Evolutionary conservation across 306 rosid species (phyloP).

Genomic region (Clitoria ternatea): DNA sequence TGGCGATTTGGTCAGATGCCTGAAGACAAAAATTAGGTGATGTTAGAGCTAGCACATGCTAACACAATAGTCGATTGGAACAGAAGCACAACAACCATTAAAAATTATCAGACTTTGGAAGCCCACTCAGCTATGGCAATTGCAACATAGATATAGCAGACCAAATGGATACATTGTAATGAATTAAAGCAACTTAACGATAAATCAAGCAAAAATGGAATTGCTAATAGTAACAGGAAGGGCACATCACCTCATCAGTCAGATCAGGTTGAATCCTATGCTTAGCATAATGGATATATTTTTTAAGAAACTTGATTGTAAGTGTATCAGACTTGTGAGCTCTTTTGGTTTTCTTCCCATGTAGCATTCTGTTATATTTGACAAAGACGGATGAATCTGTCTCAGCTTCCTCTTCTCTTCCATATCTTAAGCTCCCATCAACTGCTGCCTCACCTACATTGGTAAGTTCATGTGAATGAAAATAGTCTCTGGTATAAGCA

Average conservation of each 20-base stretch:
- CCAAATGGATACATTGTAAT: background rate
- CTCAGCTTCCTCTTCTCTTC: constrained; percentile 87
- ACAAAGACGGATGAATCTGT: constrained; percentile 73
- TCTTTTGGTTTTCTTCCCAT: constrained; percentile 67
- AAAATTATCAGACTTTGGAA: constrained; percentile 8
- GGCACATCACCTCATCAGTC: constrained; percentile 74
- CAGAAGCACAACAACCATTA: background rate
- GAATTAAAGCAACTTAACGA: background rate
- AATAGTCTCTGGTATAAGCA: background rate
- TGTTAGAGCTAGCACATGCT: constrained; percentile 7
- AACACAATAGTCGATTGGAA: background rate
- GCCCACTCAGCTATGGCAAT: background rate
- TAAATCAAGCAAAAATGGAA: constrained; percentile 7
- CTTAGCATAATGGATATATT: constrained; percentile 96
- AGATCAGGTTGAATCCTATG: constrained; percentile 97
- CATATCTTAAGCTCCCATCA: constrained; percentile 66
- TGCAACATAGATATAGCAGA: background rate
- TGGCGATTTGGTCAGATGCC: constrained; percentile 95
- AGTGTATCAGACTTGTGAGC: constrained; percentile 80
- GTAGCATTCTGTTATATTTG: constrained; percentile 87
- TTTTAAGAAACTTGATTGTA: constrained; percentile 89
- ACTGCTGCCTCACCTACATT: constrained; percentile 64
- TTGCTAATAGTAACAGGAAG: background rate
- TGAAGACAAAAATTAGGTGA: constrained; percentile 29
- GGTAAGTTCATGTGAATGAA: constrained; percentile 15